Evolutionary conservation across 2,329 filamentous ascomycete species (phyloP).

Genomic region (Coleophoma crateriformis): DNA sequence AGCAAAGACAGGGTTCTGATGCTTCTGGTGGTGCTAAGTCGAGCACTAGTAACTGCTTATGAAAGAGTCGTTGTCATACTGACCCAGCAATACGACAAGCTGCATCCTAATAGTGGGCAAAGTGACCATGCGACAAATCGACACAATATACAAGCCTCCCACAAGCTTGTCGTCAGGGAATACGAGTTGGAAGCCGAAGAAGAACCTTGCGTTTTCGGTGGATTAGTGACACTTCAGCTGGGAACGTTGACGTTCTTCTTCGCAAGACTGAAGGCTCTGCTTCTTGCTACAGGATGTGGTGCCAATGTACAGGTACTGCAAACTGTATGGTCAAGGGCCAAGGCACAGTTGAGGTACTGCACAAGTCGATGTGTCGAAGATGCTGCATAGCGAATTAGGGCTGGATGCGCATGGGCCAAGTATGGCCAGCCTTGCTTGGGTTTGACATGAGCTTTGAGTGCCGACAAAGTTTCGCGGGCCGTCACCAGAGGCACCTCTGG

Average conservation of each 20-base stretch:
- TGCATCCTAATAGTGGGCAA: neutral
- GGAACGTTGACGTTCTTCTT: neutral
- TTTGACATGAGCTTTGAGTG: too few relatives aligned
- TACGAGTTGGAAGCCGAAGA: neutral
- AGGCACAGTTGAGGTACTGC: neutral
- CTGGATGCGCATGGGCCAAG: too few relatives aligned
- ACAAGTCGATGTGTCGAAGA: neutral
- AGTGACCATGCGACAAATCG: too few relatives aligned
- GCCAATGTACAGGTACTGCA: neutral
- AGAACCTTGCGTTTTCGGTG: slow-evolving; percentile 1
- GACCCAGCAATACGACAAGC: neutral
- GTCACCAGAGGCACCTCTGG: too few relatives aligned
- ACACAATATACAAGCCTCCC: too few relatives aligned
- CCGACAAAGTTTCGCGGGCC: too few relatives aligned
- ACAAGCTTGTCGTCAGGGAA: neutral
- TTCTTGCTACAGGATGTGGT: neutral
- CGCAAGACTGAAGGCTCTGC: neutral
- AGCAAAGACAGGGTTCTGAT: neutral
- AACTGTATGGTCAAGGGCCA: neutral
- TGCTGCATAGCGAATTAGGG: neutral
- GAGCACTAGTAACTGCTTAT: neutral
- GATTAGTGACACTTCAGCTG: slow-evolving; percentile 1
- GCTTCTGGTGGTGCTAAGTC: neutral
- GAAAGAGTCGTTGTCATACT: neutral
- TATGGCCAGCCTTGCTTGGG: neutral